Evolutionary conservation across 148 eudicot genomes (phyloP).

Genomic region (Cornus suecica): DNA sequence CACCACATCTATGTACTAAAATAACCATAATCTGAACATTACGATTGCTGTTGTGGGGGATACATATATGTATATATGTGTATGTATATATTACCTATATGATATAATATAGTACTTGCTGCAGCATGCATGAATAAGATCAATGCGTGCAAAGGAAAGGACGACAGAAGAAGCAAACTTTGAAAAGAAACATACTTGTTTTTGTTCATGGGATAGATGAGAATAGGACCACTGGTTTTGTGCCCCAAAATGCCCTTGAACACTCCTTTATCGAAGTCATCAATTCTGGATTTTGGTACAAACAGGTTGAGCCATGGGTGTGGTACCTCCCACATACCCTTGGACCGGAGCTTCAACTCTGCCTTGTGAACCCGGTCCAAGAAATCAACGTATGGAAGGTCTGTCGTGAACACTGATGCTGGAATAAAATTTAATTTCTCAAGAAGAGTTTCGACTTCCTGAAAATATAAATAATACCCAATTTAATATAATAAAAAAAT

Average conservation of each 20-base stretch:
- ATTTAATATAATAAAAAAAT: background rate
- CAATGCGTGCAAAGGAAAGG: background rate
- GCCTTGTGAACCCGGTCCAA: constrained; percentile 97
- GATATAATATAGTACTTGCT: background rate
- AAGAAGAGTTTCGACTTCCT: constrained; percentile 74
- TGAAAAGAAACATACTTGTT: constrained; percentile 53
- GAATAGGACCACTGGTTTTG: constrained; percentile 88
- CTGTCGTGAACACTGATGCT: constrained; percentile 66
- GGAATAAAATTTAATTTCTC: constrained; percentile 60
- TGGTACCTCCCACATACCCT: constrained; percentile 91
- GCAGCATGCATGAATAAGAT: background rate
- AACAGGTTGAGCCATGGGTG: constrained; percentile 97
- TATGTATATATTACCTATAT: background rate
- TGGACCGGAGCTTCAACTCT: constrained; percentile 82
- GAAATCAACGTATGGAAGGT: constrained; percentile 78
- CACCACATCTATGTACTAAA: background rate
- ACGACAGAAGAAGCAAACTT: background rate
- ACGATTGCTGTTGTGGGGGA: background rate
- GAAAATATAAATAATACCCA: constrained; percentile 7
- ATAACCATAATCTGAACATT: background rate
- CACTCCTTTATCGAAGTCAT: constrained; percentile 73
- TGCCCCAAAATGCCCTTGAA: constrained; percentile 90
- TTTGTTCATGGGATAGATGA: constrained; percentile 95
- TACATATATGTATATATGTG: no score
- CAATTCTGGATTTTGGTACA: constrained; percentile 78